These are phyloP conservation scores for Echeveria elegans DNA, from an alignment of 164 flowering plant genomes.

Conservation along the genomic window DNA sequence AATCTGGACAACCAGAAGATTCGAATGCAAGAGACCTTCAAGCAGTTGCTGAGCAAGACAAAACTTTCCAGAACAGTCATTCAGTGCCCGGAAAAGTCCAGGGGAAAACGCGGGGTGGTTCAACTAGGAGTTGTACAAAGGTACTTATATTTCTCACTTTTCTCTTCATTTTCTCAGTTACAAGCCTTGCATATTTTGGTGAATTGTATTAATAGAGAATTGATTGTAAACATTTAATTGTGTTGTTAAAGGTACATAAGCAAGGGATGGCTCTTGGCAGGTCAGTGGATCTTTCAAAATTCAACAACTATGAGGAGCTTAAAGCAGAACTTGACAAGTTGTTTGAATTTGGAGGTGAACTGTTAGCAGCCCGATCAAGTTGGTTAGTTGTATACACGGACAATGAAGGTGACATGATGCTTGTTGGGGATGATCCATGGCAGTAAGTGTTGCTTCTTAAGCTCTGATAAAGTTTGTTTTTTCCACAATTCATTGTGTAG, in stretches of 20 bases:
- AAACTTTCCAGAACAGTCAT: constrained; percentile 24
- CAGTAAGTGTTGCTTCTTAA: constrained; percentile 39
- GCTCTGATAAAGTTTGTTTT: background rate
- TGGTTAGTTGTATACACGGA: constrained; percentile 88
- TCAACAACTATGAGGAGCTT: constrained; percentile 65
- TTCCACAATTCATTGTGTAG: background rate
- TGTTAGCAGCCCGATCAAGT: constrained; percentile 44
- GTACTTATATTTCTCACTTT: constrained; percentile 14
- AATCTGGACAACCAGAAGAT: constrained; percentile 41
- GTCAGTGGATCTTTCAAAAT: constrained; percentile 83
- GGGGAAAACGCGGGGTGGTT: constrained; percentile 30
- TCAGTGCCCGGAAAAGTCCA: constrained; percentile 36
- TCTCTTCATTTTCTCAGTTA: background rate
- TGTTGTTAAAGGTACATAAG: constrained; percentile 73
- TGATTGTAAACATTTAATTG: background rate
- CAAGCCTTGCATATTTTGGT: background rate
- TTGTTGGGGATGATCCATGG: constrained; percentile 99
- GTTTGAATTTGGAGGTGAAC: constrained; percentile 80
- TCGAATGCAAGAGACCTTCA: constrained; percentile 29
- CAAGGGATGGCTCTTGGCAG: constrained; percentile 89
- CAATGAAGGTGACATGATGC: constrained; percentile 97
- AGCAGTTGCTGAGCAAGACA: constrained; percentile 39
- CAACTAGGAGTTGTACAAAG: constrained; percentile 86
- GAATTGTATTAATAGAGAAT: background rate
- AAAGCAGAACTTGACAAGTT: constrained; percentile 64